Base-by-base conservation (phyloP, 352 stramenopile genomes). In the Aphanomyces stellatus region DNA sequence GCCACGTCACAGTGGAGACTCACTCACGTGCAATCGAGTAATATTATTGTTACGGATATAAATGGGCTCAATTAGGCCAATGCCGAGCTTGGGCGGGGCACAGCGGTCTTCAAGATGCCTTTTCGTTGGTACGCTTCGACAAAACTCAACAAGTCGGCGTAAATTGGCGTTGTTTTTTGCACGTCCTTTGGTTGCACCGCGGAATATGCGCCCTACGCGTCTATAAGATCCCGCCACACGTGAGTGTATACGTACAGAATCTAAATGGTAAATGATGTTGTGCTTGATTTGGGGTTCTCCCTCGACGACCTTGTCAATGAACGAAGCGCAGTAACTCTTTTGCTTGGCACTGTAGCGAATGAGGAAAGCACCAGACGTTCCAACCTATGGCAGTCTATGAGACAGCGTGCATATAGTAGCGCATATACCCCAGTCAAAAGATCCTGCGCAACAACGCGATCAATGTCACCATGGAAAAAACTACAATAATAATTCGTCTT, bases 391-490 rank as follows among this genome's bases (percentile, higher is more conserved):
- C 49, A 35, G 19, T 19, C 7, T 22, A 11, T 40, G 22, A 33
- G 51, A n/a, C 46, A 11, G 4, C 3, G 7, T 53, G 4, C 3
- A 65, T 22, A 30, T n/a, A 10, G n/a, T n/a, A n/a, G n/a, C 8
- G 19, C 11, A 62, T 27, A 27, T 59, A 67, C 72, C 1, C 53
- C 33, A 19, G 69, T 7, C 30, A 91, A 53, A 53, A 91, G 71
- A 37, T 76, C 59, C 37, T 89, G 76, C 1, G 81, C 70, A 22
- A 66, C 72, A 19, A 79, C 77, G 15, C 82, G 82, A 1, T 81
- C 75, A 27, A 91, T 88, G 28, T 87, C 80, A 8, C 82, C 82
- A 46, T 91, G 82, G 73, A 85, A 91, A 71, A 91, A 91, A 28
- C 78, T 67, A 64, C 1, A 37, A 13, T n/a, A 24, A n/a, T n/a